A percentile compares a stretch with the other conserved stretches of the same genome.
Evolutionary conservation across 192 early-diverging fungal genomes (phyloP).

Genomic region (Geosiphon pyriformis): DNA sequence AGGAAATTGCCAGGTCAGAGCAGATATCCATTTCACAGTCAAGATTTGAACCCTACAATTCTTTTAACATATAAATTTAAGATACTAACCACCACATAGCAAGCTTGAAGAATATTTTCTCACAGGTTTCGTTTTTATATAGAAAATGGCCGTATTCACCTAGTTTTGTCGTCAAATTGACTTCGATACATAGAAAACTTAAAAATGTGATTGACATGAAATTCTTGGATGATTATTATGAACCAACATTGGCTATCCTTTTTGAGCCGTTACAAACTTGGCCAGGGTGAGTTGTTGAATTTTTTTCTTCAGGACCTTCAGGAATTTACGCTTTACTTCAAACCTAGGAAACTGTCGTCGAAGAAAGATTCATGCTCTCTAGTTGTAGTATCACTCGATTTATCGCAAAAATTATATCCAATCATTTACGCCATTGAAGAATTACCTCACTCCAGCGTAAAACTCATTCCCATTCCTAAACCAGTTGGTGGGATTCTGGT

Average conservation of each 20-base stretch:
- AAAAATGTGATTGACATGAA: constrained; percentile 82
- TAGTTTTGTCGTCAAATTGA: constrained; percentile 71
- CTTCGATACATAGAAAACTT: constrained; percentile 51
- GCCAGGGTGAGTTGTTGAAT: constrained; percentile 59
- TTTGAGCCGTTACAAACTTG: constrained; percentile 83
- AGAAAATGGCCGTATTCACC: constrained; percentile 57
- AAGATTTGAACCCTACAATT: too few relatives aligned
- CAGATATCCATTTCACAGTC: not conserved
- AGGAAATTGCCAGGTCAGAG: constrained; percentile 51
- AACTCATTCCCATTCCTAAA: constrained; percentile 66
- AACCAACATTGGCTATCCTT: constrained; percentile 91
- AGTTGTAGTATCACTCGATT: constrained; percentile 82
- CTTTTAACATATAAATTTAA: too few relatives aligned
- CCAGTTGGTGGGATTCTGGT: constrained; percentile 86
- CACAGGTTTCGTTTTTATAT: not conserved
- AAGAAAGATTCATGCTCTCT: constrained; percentile 69
- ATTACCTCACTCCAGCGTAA: constrained; percentile 79
- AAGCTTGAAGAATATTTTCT: not conserved
- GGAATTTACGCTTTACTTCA: not conserved
- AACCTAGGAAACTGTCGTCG: constrained; percentile 52
- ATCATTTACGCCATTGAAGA: constrained; percentile 70
- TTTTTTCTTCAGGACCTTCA: not conserved
- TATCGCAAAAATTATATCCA: constrained; percentile 68
- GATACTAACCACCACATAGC: too few relatives aligned
- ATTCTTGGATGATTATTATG: constrained; percentile 87